These are phyloP conservation scores for Nicotiana obtusifolia DNA, from an alignment of 257 asterid species.

Conservation along the genomic window DNA sequence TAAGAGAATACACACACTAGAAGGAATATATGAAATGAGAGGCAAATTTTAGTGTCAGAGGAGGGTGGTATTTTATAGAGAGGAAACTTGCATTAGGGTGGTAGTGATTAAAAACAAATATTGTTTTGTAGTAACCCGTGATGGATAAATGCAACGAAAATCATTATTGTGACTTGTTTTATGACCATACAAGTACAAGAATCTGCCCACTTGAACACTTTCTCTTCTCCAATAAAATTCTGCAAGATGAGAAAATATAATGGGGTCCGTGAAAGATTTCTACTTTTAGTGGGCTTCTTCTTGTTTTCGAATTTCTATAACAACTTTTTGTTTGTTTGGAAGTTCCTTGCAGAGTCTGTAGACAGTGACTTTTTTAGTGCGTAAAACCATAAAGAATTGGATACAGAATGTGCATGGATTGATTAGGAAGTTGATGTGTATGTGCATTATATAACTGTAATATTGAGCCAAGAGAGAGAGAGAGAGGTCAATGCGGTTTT, in stretches of 20 bases:
- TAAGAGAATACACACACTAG: neutral
- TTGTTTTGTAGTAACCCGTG: slow-evolving; percentile 8
- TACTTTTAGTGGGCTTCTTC: neutral
- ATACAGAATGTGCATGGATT: neutral
- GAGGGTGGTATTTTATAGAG: neutral
- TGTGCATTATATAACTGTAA: neutral
- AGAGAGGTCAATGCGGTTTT: neutral
- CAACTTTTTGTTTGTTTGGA: neutral
- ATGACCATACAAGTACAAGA: neutral
- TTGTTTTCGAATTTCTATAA: neutral
- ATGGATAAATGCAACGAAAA: neutral
- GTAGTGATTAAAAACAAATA: neutral
- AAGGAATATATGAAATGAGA: neutral
- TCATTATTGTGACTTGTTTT: neutral
- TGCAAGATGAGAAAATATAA: neutral
- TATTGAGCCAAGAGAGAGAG: neutral
- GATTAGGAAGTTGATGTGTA: neutral
- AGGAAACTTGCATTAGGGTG: neutral
- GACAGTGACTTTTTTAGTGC: neutral
- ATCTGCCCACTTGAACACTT: neutral
- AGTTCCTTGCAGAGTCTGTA: neutral
- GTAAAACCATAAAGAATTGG: neutral
- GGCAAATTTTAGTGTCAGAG: neutral
- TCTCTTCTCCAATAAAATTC: neutral
- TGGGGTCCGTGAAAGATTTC: slow-evolving; percentile 3